Conservation (phyloP, 768 basidiomycete genomes). For the Exsudoporus frostii region DNA sequence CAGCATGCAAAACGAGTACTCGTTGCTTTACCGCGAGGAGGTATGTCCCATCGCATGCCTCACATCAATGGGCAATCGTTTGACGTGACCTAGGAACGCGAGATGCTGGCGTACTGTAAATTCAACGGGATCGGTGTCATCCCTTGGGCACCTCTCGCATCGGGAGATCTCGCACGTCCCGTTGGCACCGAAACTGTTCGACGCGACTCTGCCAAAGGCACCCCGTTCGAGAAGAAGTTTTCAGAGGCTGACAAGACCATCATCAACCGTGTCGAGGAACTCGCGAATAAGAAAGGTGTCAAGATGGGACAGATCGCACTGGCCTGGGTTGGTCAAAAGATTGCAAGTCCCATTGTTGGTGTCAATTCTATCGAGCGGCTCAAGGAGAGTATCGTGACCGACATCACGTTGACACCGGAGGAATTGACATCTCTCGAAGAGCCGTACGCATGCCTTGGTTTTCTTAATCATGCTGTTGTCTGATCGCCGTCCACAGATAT, state of each 20-base stretch:
- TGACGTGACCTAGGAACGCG: slow-evolving; percentile 36
- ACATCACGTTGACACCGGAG: slow-evolving; percentile 25
- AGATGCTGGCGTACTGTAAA: slow-evolving; percentile 45
- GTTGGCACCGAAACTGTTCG: slow-evolving; percentile 27
- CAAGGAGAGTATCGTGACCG: slow-evolving; percentile 28
- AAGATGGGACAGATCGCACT: slow-evolving; percentile 47
- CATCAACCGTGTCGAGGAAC: slow-evolving; percentile 39
- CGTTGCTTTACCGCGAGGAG: slow-evolving; percentile 54
- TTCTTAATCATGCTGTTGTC: not conserved
- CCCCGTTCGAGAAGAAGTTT: slow-evolving; percentile 20
- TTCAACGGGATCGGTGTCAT: slow-evolving; percentile 52
- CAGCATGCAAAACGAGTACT: slow-evolving; percentile 55
- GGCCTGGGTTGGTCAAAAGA: slow-evolving; percentile 41
- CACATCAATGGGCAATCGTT: too few relatives aligned
- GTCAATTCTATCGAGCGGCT: slow-evolving; percentile 34
- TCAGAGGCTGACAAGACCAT: slow-evolving; percentile 34
- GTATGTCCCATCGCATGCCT: slow-evolving; percentile 13
- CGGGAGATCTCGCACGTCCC: slow-evolving; percentile 40
- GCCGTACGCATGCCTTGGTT: slow-evolving; percentile 16
- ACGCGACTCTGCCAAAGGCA: slow-evolving; percentile 12
- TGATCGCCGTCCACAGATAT: slow-evolving; percentile 14
- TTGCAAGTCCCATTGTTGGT: slow-evolving; percentile 45
- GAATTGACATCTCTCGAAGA: slow-evolving; percentile 33
- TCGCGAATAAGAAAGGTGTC: slow-evolving; percentile 38
- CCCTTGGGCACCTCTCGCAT: slow-evolving; percentile 46